Evolutionary conservation across 2,329 filamentous ascomycete genomes (phyloP).

Genomic region (Phialemonium atrogriseum): DNA sequence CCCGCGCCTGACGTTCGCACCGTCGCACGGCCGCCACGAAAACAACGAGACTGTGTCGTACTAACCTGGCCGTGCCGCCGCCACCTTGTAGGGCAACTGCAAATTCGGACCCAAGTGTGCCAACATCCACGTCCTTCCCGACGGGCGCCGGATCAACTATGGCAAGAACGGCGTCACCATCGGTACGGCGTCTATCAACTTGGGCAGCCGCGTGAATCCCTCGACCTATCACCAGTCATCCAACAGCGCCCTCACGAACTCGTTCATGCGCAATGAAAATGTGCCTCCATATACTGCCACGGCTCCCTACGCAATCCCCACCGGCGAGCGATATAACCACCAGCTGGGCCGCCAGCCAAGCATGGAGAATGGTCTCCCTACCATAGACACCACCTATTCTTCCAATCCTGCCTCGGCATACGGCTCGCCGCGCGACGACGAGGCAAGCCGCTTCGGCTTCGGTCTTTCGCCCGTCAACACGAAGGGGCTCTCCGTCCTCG

Average conservation of each 20-base stretch:
- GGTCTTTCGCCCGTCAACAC: slow-evolving; percentile 69
- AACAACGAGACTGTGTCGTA: too few species aligned
- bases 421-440: slow-evolving; percentile 72
- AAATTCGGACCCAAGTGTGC: slow-evolving; percentile 98
- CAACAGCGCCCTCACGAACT: slow-evolving; percentile 63
- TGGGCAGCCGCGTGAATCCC: slow-evolving; percentile 60
- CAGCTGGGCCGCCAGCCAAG: slow-evolving; percentile 39
- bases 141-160: slow-evolving; percentile 85
- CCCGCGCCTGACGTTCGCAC: too few species aligned
- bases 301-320: slow-evolving; percentile 28
- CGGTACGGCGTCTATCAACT: slow-evolving; percentile 49
- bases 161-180: slow-evolving; percentile 61
- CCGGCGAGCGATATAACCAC: slow-evolving; percentile 28
- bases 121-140: slow-evolving; percentile 88
- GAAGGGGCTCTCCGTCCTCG: slow-evolving; percentile 75
- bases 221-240: slow-evolving; percentile 57
- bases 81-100: slow-evolving; percentile 71
- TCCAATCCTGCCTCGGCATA: slow-evolving; percentile 54
- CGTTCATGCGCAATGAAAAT: slow-evolving; percentile 56
- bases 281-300: slow-evolving; percentile 34
- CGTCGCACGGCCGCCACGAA: too few species aligned
- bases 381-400: slow-evolving; percentile 50
- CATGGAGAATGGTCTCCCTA: slow-evolving; percentile 47
- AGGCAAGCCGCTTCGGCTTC: slow-evolving; percentile 50
- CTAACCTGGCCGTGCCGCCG: too few species aligned